Base-by-base conservation (phyloP, 2,329 filamentous ascomycete species). In the Ophiostoma tasmaniense region DNA sequence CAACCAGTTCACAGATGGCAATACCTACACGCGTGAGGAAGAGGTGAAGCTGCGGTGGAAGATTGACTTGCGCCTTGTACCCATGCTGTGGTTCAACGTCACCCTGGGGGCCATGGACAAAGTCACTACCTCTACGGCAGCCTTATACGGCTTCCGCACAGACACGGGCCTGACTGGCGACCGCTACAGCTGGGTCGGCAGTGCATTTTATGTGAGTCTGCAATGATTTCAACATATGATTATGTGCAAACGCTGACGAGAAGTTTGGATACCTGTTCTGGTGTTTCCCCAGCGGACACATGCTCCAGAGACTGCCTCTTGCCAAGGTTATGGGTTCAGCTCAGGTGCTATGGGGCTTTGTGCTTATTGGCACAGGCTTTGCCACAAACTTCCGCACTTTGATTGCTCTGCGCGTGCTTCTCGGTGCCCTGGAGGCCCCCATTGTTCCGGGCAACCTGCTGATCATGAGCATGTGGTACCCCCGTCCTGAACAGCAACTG, bases 401-500 rank as follows among this genome's bases (percentile, higher is more conserved):
- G 22, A 77, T 87, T 1, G 76, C 80, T 0, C 80, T 89, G 8
- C 81, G 88, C 5, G 83, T 85, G 0, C 75, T 90, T 1, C 84
- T 89, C 0, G 88, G 88, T 73, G 85, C 88, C 28, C 88, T 89
- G 70, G 88, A 90, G 74, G 85, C 87, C 2, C 78, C 79, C 42
- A 79, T 78, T 2, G 78, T 79, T 59, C 79, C 79, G 1, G 78
- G 78, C 0, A 87, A 89, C 70, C 87, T 89, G 80, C 76, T 90
- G 1, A 85, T 89, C 45, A 89, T 87, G 0, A 82, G 82, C 4
- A 89, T 89, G 86, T 90, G 86, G 83, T 82, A 88, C 73, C 88
- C 86, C 1, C 80, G 86, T 11, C 79, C 81, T 2, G 85, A 90
- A 73, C 87, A 90, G 73, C 86, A 87, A 85, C 2, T 80, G 87